Base-by-base conservation (phyloP, 2,329 filamentous ascomycete genomes). In the Curvularia eragrostidis region DNA sequence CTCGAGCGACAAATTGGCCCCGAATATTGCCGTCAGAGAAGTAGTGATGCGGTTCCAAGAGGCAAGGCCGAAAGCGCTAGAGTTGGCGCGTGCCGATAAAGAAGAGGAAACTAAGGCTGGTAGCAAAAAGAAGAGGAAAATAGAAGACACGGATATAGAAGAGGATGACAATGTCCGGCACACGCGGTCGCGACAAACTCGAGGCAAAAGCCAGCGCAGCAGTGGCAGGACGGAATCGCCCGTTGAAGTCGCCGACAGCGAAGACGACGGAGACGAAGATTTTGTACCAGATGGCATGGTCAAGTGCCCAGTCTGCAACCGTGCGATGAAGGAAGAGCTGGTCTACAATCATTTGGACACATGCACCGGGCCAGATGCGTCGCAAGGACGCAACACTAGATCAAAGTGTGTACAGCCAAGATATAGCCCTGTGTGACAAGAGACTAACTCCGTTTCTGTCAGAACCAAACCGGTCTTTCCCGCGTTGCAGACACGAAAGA, bases 1-100 rank as follows among this genome's bases (percentile, higher is more conserved):
- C 65, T 93, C 97, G 74, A 92, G 94, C 73, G 84, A 91, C 59
- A 95, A 91, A 75, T 74, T 99, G 66, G 85, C 93, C 57, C 89
- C 89, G 46, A 98, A 98, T 75, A 91, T 89, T 84, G 88, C 89
- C 0, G 81, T 98, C 63, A 87, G 95, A 70, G 93, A 98, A 72
- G 83, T 94, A 1, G 91, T 97, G 8, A 88, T 91, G 38, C 85
- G 88, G 0, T 99, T 97, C 65, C 81, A 85, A 63, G 84, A 82
- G 51, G 87, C 87, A 4, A 83, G 94, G 54, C 76, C 84, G 3
- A 79, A 79, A 19, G 82, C 90, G 3, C 75, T 97, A 24, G 80
- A 83, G 1, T 81, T 93, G 67, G 92, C 91, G 28, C 84, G 78
- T 46, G 78, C 70, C 50, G 76, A 79, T n/a, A 67, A 74, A 52